Evolutionary conservation across 306 rosid species (phyloP), one percentile per base, ranked within the genome.

Genomic region (Dryas alaskensis): DNA sequence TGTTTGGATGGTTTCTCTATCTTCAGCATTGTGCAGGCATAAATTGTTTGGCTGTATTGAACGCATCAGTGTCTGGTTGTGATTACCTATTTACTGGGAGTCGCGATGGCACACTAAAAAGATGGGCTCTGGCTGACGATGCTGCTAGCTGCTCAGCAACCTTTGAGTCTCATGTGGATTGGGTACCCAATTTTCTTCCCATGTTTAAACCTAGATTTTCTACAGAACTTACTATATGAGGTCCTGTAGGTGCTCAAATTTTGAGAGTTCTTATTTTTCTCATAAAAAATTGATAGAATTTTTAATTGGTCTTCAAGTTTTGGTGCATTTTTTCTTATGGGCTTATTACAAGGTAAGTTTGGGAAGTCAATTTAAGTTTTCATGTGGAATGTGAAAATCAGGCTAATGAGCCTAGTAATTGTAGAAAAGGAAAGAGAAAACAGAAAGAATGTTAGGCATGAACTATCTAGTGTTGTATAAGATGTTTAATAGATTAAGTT

Each of bases 131-230:
- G 69, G 73, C 76, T 54, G 93, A 88, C 67, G 93, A 90, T 78
- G 83, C 82, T 45, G 92, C 90, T 43, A 86, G 93, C 39, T 94
- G 93, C 84, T 87, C 99, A 60, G 86, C 97, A 49, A 94, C 99
- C 63, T 94, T 89, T 64, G 99, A 94, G 86, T 94, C 99, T 86
- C 99, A 94, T 59, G 99, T 94, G 79, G 99, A 94, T 73, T 94
- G 99, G 99, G 99, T 94, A 94, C n/a, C 19, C 46, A 72, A 47
- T 79, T 77, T 72, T 58, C 46, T 57, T 55, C 58, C 44, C 25
- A 27, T 52, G 11, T 40, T 63, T 45, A 17, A 67, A 11, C 53
- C 40, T 40, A 58, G 48, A 48, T n/a, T 72, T 55, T 37, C 51
- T 44, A 66, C 59, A 9, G 8, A 53, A 37, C 22, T 54, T 62